phyloP scores from a whole-genome alignment of 1,284 basidiomycete genomes.

The Dichomitus squalens region DNA sequence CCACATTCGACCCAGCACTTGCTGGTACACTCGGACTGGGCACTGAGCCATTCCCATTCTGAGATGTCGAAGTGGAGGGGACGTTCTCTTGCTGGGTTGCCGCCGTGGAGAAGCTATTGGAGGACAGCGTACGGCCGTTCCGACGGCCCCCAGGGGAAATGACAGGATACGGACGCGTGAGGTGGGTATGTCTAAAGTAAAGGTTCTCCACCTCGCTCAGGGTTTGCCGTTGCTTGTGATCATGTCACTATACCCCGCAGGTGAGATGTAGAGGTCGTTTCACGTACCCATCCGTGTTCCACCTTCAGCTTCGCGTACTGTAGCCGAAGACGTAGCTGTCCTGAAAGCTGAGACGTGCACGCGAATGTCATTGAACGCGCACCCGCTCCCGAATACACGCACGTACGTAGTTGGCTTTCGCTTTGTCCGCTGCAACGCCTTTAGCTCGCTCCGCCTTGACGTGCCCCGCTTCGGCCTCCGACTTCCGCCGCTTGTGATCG shows the following conservation, averaged over 20 bases:
- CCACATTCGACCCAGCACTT: not conserved
- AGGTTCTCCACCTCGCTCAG: conserved; percentile 79
- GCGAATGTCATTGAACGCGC: not conserved
- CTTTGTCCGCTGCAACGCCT: conserved; percentile 42
- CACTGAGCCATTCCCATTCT: not conserved
- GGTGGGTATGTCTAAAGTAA: conserved; percentile 70
- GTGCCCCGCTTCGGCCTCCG: conserved; percentile 12
- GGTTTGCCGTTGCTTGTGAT: conserved; percentile 65
- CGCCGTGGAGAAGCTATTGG: not conserved
- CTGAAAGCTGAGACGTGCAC: conserved; percentile 52
- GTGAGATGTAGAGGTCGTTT: not conserved
- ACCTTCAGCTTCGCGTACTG: conserved; percentile 80
- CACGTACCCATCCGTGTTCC: conserved; percentile 75
- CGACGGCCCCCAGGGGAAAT: conserved; percentile 23
- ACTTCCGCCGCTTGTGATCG: conserved; percentile 17
- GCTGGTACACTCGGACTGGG: not conserved
- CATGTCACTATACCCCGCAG: not conserved
- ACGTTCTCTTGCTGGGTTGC: not conserved
- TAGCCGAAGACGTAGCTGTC: conserved; percentile 73
- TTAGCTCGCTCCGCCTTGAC: conserved; percentile 11
- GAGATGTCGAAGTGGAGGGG: not conserved
- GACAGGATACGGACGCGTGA: conserved; percentile 27
- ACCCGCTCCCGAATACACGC: not conserved
- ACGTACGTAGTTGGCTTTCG: conserved; percentile 65
- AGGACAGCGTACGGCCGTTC: conserved; percentile 11